phyloP scores from a whole-genome alignment of 2,329 filamentous ascomycete species.

The Penicillium polonicum region DNA sequence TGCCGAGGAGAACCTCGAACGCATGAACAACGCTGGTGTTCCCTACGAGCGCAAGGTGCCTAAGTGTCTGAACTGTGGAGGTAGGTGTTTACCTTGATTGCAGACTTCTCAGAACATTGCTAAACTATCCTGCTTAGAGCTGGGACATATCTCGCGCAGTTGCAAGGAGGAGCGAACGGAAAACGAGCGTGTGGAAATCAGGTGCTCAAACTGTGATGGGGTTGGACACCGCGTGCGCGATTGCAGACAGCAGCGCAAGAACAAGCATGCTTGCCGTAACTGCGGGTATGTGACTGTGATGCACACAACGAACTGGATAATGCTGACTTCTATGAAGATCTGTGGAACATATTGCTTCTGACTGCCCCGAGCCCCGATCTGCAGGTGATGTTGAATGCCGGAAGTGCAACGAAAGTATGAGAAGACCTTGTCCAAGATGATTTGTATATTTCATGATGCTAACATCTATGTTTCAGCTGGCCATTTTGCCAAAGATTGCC shows the following conservation, averaged over 20 bases:
- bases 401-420: conserved; percentile 42
- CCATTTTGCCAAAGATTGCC: conserved; percentile 50
- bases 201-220: conserved; percentile 51
- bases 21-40: conserved; percentile 53
- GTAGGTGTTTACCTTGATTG: conserved; percentile 27
- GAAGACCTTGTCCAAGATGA: background rate
- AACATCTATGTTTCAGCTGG: conserved; percentile 33
- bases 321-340: conserved; percentile 32
- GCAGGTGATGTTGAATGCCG: conserved; percentile 48
- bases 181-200: conserved; percentile 45
- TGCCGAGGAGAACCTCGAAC: conserved; percentile 52
- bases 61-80: conserved; percentile 53
- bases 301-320: background rate
- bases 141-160: conserved; percentile 49
- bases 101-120: background rate
- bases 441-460: background rate
- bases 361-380: conserved; percentile 50
- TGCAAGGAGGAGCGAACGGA: conserved; percentile 49
- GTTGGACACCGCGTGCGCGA: conserved; percentile 52
- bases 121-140: conserved; percentile 32
- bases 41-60: conserved; percentile 51
- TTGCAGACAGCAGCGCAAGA: conserved; percentile 41
- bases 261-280: conserved; percentile 51
- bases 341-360: conserved; percentile 47
- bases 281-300: conserved; percentile 45